Conservation (phyloP, 164 flowering plant species). For the Aristolochia californica region DNA sequence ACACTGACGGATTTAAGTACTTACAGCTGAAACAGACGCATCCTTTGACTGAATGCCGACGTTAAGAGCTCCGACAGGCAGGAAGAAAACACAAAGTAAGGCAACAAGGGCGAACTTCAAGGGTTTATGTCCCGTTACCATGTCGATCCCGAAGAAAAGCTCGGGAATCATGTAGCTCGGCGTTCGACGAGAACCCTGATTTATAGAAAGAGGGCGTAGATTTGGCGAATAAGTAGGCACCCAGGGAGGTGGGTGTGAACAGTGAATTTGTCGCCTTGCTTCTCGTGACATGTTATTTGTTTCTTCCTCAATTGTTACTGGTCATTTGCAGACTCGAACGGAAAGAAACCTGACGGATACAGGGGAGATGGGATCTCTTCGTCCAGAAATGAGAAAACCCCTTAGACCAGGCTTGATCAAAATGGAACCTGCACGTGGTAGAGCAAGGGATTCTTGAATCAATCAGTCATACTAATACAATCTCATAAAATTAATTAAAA, state of each 20-base stretch:
- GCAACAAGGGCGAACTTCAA: slow-evolving; percentile 18
- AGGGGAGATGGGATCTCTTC: too few species aligned
- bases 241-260: neutral
- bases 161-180: slow-evolving; percentile 21
- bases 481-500: too few species aligned
- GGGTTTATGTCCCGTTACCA: slow-evolving; percentile 10
- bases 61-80: slow-evolving; percentile 31
- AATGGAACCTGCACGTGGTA: too few species aligned
- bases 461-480: too few species aligned
- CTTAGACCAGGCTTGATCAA: too few species aligned
- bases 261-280: slow-evolving; percentile 21
- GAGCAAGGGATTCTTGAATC: too few species aligned
- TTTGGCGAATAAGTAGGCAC: neutral
- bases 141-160: slow-evolving; percentile 5
- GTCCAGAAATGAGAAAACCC: too few species aligned
- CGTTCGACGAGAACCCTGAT: slow-evolving; percentile 19
- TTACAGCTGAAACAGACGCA: slow-evolving; percentile 23
- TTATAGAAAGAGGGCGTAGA: slow-evolving; percentile 7
- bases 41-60: slow-evolving; percentile 33
- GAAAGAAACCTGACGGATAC: too few species aligned
- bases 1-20: neutral
- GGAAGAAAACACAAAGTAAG: slow-evolving; percentile 6
- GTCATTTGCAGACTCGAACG: too few species aligned
- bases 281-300: slow-evolving; percentile 28
- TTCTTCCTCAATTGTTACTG: slow-evolving; percentile 8